Percentiles rank a stretch among this genome's conserved stretches.
phyloP scores from a whole-genome alignment of 331 rosid genomes.

The Quercus tomentella region DNA sequence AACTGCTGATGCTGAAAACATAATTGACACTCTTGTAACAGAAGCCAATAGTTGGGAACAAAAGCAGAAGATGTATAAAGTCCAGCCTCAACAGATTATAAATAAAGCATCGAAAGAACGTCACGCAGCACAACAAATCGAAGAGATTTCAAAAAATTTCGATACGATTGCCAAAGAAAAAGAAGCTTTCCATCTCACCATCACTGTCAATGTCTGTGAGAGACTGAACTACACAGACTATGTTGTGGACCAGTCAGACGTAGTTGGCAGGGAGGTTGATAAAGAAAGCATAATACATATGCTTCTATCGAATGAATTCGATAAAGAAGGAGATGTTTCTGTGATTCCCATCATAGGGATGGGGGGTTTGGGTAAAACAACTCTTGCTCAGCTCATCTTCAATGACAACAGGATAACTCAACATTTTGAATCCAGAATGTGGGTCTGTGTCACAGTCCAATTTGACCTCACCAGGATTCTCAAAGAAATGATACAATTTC shows the following conservation, averaged over 20 bases:
- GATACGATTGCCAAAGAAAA: background rate
- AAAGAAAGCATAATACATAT: slow-evolving; percentile 4
- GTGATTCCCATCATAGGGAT: slow-evolving; percentile 7
- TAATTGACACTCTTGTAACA: background rate
- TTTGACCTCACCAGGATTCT: slow-evolving; percentile 7
- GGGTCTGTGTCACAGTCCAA: slow-evolving; percentile 20
- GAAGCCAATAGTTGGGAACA: background rate
- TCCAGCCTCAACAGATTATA: background rate
- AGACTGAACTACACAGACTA: background rate
- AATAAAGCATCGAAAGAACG: background rate
- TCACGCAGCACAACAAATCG: background rate
- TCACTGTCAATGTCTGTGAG: background rate
- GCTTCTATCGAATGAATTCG: background rate
- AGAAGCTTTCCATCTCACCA: background rate
- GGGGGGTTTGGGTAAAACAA: slow-evolving; percentile 28
- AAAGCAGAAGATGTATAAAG: background rate
- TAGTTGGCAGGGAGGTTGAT: slow-evolving; percentile 22
- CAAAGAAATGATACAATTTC: no score
- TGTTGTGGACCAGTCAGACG: background rate
- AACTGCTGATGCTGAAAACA: background rate
- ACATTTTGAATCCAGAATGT: slow-evolving; percentile 5
- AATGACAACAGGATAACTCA: background rate
- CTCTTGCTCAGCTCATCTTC: slow-evolving; percentile 19
- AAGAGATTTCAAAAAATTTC: background rate
- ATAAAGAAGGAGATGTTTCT: background rate